These are phyloP conservation scores for Yarrowia sp. DNA, from an alignment of 805 yeast genomes.

Conservation along the genomic window DNA sequence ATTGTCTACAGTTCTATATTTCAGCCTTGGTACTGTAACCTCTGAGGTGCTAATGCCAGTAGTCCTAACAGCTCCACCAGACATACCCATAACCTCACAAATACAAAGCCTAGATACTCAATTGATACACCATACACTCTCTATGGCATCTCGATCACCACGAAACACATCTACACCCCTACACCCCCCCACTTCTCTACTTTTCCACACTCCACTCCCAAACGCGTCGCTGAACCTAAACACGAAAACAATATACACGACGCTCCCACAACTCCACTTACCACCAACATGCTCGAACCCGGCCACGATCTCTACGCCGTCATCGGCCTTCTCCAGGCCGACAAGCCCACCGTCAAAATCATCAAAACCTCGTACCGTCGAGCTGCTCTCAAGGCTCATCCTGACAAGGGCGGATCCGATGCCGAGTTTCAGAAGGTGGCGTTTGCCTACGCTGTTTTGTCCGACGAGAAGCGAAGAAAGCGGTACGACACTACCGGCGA, in stretches of 20 bases:
- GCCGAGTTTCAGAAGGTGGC: slow-evolving; percentile 64
- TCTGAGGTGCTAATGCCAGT: no score
- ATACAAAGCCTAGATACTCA: no score
- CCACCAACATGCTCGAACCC: not conserved
- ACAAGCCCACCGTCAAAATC: slow-evolving; percentile 46
- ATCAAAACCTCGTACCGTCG: slow-evolving; percentile 68
- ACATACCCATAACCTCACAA: not conserved
- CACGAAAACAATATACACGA: not conserved
- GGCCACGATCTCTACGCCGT: slow-evolving; percentile 55
- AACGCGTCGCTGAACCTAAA: not conserved
- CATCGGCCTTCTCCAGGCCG: slow-evolving; percentile 44
- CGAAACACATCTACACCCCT: no score
- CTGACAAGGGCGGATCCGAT: slow-evolving; percentile 57
- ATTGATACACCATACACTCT: no score
- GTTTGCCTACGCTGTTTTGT: slow-evolving; percentile 67
- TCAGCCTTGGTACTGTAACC: no score
- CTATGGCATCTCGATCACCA: no score
- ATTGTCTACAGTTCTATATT: no score
- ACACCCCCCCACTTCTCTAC: no score
- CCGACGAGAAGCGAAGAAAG: slow-evolving; percentile 55
- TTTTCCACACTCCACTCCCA: no score
- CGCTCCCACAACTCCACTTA: not conserved
- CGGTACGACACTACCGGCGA: slow-evolving; percentile 69
- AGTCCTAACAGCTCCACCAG: no score
- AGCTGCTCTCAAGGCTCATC: slow-evolving; percentile 62